These are phyloP conservation scores for Akanthomyces muscarius DNA, from an alignment of 2,329 filamentous ascomycete genomes.

Conservation along the genomic window DNA sequence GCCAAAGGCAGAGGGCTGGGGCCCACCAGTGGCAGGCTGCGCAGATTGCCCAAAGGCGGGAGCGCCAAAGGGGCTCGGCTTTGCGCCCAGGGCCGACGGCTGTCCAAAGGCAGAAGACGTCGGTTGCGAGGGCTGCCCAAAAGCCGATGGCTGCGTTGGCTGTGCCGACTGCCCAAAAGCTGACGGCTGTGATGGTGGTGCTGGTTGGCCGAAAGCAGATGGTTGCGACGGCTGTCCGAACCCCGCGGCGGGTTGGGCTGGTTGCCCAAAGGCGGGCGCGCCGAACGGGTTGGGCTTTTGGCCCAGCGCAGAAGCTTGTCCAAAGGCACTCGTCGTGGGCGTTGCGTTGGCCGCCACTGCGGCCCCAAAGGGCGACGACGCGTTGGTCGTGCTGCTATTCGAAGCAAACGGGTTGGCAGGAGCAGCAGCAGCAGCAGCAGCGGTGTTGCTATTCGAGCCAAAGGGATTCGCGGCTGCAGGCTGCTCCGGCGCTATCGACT, in stretches of 20 bases:
- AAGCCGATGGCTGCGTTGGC: constrained; percentile 24
- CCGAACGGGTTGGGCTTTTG: constrained; percentile 29
- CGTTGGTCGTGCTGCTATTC: constrained; percentile 18
- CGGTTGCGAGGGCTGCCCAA: constrained; percentile 35
- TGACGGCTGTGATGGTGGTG: constrained; percentile 20
- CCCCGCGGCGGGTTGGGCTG: constrained; percentile 18
- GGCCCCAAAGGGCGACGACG: constrained; percentile 30
- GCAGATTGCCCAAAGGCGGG: constrained; percentile 40
- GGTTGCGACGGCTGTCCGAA: constrained; percentile 26
- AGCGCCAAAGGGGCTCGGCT: constrained; percentile 29
- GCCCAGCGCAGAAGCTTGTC: constrained; percentile 34
- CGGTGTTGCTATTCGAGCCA: constrained; percentile 23
- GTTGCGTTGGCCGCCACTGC: constrained; percentile 16
- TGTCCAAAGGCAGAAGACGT: constrained; percentile 42
- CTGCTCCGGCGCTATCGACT: constrained; percentile 25
- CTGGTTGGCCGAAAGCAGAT: constrained; percentile 28
- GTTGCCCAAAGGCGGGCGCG: constrained; percentile 33
- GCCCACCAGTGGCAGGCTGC: constrained; percentile 19
- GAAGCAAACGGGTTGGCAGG: constrained; percentile 41
- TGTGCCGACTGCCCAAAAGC: constrained; percentile 35
- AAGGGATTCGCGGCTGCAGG: constrained; percentile 38
- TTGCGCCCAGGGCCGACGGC: constrained; percentile 17
- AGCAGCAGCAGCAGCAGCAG: neutral
- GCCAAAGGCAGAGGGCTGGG: constrained; percentile 32
- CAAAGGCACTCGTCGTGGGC: constrained; percentile 36